phyloP scores from a whole-genome alignment of 1,284 basidiomycete species.

The Nidula niveotomentosa region DNA sequence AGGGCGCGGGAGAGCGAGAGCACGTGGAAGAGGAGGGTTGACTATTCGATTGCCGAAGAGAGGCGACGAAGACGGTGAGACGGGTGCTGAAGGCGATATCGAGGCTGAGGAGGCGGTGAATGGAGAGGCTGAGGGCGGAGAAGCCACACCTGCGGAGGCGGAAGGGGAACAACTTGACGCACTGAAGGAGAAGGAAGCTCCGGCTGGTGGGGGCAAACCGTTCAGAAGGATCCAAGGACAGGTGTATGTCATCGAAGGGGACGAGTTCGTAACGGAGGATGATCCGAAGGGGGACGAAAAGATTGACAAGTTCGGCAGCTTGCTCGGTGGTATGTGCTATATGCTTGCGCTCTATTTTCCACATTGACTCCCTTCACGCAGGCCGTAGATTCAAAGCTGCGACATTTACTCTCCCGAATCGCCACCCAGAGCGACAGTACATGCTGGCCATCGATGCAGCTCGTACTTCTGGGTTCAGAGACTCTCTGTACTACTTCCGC shows the following conservation, averaged over 20 bases:
- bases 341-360: conserved; percentile 1
- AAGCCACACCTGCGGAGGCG: conserved; percentile 25
- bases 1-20: conserved; percentile 25
- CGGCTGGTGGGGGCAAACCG: conserved; percentile 59
- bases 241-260: conserved; percentile 79
- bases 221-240: conserved; percentile 76
- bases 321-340: conserved; percentile 74
- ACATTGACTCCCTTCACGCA: conserved; percentile 25
- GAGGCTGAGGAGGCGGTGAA: conserved; percentile 40
- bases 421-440: conserved; percentile 85
- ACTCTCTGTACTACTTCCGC: conserved; percentile 96
- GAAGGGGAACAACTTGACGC: conserved; percentile 40
- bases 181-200: conserved; percentile 47
- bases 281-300: conserved; percentile 91
- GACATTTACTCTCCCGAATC: conserved; percentile 82
- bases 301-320: conserved; percentile 81
- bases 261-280: conserved; percentile 84
- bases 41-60: conserved; percentile 47
- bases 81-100: conserved; percentile 36
- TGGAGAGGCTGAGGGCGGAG: conserved; percentile 35
- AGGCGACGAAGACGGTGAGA: conserved; percentile 44
- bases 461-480: conserved; percentile 92
- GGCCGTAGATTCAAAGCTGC: conserved; percentile 87
- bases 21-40: conserved; percentile 31
- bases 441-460: conserved; percentile 98